Evolutionary conservation across 768 basidiomycete species (phyloP).

Genomic region (Pleurotus tuber-regium): DNA sequence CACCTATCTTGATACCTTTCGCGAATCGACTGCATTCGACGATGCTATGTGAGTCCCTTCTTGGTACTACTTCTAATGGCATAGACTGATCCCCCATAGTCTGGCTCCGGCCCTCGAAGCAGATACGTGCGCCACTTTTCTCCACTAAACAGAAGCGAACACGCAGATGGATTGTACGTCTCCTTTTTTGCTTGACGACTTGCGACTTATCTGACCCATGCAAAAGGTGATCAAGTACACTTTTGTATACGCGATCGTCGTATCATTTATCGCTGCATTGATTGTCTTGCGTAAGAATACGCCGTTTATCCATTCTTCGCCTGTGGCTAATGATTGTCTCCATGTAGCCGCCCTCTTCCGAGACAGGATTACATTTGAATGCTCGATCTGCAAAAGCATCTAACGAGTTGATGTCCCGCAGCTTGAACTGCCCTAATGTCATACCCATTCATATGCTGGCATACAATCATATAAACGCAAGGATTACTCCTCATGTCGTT

Average conservation of each 20-base stretch:
- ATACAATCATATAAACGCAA: constrained; percentile 16
- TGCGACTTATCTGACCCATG: constrained; percentile 9
- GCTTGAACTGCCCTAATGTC: background rate
- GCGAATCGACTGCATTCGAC: constrained; percentile 89
- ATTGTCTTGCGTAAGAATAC: constrained; percentile 68
- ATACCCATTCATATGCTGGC: constrained; percentile 7
- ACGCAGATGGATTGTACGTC: constrained; percentile 82
- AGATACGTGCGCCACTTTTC: constrained; percentile 90
- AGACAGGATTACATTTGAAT: constrained; percentile 71
- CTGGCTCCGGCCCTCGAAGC: constrained; percentile 94
- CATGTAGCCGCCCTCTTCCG: constrained; percentile 76
- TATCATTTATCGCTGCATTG: constrained; percentile 76
- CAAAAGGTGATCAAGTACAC: constrained; percentile 79
- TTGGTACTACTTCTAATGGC: constrained; percentile 5
- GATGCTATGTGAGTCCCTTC: constrained; percentile 71
- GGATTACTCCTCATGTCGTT: constrained; percentile 7
- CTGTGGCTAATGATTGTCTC: constrained; percentile 17
- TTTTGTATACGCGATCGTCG: constrained; percentile 73
- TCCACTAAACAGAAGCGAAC: constrained; percentile 93
- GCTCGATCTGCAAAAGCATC: constrained; percentile 83
- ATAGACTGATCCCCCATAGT: constrained; percentile 42
- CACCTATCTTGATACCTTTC: constrained; percentile 83
- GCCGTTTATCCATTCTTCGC: constrained; percentile 7
- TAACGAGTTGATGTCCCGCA: constrained; percentile 49
- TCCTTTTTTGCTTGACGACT: background rate